Percentiles rank a stretch among this genome's conserved stretches.
These are phyloP conservation scores for Parastagonospora nodorum DNA, from an alignment of 2,329 filamentous ascomycete genomes.

Conservation along the genomic window DNA sequence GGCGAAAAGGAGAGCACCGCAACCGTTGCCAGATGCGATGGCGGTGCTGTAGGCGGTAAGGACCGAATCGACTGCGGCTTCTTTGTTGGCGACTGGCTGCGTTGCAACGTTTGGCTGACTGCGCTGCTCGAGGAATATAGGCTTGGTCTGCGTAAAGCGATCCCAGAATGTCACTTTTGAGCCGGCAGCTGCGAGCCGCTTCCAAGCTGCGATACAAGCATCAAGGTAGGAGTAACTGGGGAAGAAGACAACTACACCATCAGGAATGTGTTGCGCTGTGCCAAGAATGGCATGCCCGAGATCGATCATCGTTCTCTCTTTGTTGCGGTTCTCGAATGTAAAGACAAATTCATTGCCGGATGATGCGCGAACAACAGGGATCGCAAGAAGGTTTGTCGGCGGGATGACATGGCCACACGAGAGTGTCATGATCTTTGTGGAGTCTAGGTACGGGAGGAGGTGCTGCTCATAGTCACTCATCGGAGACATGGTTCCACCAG, in stretches of 20 bases:
- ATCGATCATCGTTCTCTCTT: constrained; percentile 70
- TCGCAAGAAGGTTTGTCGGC: constrained; percentile 76
- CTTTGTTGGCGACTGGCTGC: constrained; percentile 57
- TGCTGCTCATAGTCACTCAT: constrained; percentile 89
- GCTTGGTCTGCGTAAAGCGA: constrained; percentile 63
- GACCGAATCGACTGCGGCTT: constrained; percentile 66
- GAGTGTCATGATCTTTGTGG: constrained; percentile 72
- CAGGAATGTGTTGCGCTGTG: constrained; percentile 75
- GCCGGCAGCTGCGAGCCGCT: constrained; percentile 19
- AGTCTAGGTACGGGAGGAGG: constrained; percentile 75
- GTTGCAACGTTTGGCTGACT: constrained; percentile 55
- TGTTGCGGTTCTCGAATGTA: constrained; percentile 77
- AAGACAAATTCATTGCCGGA: constrained; percentile 73
- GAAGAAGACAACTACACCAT: constrained; percentile 93
- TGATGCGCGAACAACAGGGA: constrained; percentile 64
- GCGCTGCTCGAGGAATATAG: constrained; percentile 48
- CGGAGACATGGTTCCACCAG: constrained; percentile 96
- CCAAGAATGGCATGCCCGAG: constrained; percentile 76
- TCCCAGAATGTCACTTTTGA: constrained; percentile 55
- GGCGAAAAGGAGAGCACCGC: constrained; percentile 81
- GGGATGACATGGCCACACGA: constrained; percentile 97
- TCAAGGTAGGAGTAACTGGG: constrained; percentile 92
- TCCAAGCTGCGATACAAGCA: constrained; percentile 61
- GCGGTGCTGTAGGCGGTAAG: constrained; percentile 74
- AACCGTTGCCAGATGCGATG: constrained; percentile 56